These are phyloP conservation scores for Hydnomerulius pinastri DNA, from an alignment of 768 basidiomycete genomes.

Conservation along the genomic window DNA sequence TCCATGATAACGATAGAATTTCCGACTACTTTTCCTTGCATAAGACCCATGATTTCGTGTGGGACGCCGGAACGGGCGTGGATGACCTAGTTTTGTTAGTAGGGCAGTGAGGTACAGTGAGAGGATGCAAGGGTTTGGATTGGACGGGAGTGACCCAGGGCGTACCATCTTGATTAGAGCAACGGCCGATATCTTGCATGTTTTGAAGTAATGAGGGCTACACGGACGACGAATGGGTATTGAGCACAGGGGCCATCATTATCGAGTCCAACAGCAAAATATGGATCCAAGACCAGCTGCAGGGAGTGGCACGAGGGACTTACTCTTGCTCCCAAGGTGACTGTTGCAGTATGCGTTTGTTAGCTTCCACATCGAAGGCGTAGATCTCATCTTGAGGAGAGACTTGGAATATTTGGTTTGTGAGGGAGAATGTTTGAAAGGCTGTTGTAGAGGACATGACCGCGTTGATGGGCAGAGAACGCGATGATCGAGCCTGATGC, in stretches of 20 bases:
- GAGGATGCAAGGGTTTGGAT: too few relatives aligned
- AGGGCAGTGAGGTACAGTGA: background rate
- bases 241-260: too few relatives aligned
- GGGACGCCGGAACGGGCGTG: conserved; percentile 96
- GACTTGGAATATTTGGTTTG: conserved; percentile 70
- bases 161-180: conserved; percentile 93
- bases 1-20: conserved; percentile 87
- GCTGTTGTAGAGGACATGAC: conserved; percentile 58
- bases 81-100: conserved; percentile 74
- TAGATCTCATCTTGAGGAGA: conserved; percentile 81
- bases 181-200: conserved; percentile 93
- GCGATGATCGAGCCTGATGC: too few relatives aligned
- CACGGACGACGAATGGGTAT: too few relatives aligned
- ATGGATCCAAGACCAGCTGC: background rate
- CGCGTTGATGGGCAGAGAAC: too few relatives aligned
- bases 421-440: conserved; percentile 70
- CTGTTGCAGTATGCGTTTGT: conserved; percentile 64
- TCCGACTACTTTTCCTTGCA: conserved; percentile 93
- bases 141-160: too few relatives aligned
- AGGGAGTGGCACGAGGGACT: conserved; percentile 26
- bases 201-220: conserved; percentile 81
- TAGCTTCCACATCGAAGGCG: conserved; percentile 68
- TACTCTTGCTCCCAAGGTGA: conserved; percentile 89
- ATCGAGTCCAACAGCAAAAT: too few relatives aligned
- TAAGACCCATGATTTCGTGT: conserved; percentile 99